Evolutionary conservation across 2,329 filamentous ascomycete species (phyloP).

Genomic region (Ampelomyces quisqualis): DNA sequence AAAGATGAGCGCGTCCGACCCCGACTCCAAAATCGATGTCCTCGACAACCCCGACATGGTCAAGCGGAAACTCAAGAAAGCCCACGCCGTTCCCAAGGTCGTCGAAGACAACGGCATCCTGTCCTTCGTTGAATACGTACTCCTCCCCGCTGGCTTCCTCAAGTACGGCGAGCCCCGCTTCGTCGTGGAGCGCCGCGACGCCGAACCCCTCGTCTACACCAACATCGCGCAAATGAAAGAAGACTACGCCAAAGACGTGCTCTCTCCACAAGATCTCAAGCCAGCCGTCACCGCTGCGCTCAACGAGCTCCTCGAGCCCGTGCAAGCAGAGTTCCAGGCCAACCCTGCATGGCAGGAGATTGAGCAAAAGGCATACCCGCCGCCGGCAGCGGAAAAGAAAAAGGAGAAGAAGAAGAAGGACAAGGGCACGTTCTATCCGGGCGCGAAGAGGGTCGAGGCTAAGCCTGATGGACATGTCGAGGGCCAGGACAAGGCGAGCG

Average conservation of each 20-base stretch:
- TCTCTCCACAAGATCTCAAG: conserved; percentile 87
- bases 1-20: conserved; percentile 75
- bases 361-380: conserved; percentile 78
- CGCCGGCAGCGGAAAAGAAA: conserved; percentile 58
- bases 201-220: conserved; percentile 79
- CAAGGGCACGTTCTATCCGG: conserved; percentile 66
- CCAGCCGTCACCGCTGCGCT: conserved; percentile 75
- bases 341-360: conserved; percentile 79
- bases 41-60: conserved; percentile 75
- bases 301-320: conserved; percentile 71
- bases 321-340: conserved; percentile 70
- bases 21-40: conserved; percentile 89
- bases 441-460: conserved; percentile 42
- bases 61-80: conserved; percentile 69
- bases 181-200: conserved; percentile 64
- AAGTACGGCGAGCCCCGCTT: conserved; percentile 60
- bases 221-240: conserved; percentile 71
- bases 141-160: conserved; percentile 74
- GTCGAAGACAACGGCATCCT: conserved; percentile 85
- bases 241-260: conserved; percentile 78
- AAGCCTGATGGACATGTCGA: conserved; percentile 51
- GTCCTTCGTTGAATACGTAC: conserved; percentile 81
- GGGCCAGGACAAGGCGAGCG: conserved; percentile 45
- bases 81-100: conserved; percentile 71
- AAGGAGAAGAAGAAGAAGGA: conserved; percentile 76